phyloP scores from a whole-genome alignment of 129 eudicot genomes.

The Tanacetum coccineum region DNA sequence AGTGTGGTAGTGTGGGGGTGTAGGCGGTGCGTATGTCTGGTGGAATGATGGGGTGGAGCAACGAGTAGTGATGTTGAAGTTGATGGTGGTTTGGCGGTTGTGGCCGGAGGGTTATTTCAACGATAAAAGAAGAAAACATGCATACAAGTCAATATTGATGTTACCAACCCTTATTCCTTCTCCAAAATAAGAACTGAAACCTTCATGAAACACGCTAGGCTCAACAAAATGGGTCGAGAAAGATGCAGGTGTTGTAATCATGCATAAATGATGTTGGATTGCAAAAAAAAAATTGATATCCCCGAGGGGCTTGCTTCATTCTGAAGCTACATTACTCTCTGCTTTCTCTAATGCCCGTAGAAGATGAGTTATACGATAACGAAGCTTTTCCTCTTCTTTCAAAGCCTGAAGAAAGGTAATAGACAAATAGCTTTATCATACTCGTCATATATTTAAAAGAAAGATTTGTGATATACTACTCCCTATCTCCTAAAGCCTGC shows the following conservation, averaged over 20 bases:
- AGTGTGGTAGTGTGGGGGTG: too few relatives aligned
- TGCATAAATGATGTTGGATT: slow-evolving; percentile 2
- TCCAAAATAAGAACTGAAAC: not conserved
- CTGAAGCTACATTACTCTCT: slow-evolving; percentile 31
- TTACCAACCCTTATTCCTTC: not conserved
- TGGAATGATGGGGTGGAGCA: too few relatives aligned
- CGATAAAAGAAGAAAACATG: too few relatives aligned
- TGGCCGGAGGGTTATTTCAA: too few relatives aligned
- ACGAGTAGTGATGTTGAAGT: too few relatives aligned
- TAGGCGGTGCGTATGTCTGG: too few relatives aligned
- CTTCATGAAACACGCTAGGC: not conserved
- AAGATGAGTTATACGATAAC: slow-evolving; percentile 66
- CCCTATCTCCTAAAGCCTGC: not conserved
- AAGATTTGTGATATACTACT: not conserved
- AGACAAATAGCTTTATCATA: not conserved
- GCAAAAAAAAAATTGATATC: slow-evolving; percentile 11
- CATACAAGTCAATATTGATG: not conserved
- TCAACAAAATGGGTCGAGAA: slow-evolving; percentile 7
- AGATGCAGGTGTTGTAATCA: slow-evolving; percentile 3
- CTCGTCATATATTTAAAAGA: not conserved
- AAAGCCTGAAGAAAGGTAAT: slow-evolving; percentile 23
- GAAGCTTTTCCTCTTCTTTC: slow-evolving; percentile 63
- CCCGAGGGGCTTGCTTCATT: slow-evolving; percentile 31
- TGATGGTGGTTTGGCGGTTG: too few relatives aligned
- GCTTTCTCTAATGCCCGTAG: slow-evolving; percentile 47